Percentiles rank a stretch among this genome's conserved stretches.
phyloP scores from a whole-genome alignment of 1,139 yeast genomes.

The Geotrichum restrictum region DNA sequence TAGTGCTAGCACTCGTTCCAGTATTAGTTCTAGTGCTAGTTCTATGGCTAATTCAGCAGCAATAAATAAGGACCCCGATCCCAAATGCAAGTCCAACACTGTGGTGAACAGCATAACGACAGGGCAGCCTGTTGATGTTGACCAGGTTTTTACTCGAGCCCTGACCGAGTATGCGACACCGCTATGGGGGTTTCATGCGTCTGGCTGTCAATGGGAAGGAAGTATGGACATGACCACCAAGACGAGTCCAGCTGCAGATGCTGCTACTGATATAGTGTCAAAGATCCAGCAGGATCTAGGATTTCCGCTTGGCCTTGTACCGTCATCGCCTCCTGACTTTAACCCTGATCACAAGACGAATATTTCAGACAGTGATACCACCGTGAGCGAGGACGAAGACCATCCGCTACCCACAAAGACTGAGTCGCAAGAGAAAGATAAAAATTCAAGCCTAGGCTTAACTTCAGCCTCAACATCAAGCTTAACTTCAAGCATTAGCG shows the following conservation, averaged over 20 bases:
- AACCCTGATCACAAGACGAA: neutral
- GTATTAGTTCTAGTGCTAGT: too few species aligned
- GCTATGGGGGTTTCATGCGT: conserved; percentile 12
- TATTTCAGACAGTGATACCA: neutral
- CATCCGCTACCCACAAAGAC: too few species aligned
- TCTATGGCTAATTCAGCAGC: too few species aligned
- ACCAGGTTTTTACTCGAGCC: neutral
- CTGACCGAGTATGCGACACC: neutral
- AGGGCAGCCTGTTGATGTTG: neutral
- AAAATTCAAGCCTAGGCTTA: too few species aligned
- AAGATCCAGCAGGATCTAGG: neutral
- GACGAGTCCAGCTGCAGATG: neutral
- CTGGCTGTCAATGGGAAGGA: conserved; percentile 2
- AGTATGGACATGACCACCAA: neutral
- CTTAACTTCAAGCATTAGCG: too few species aligned
- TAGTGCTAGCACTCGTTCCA: too few species aligned
- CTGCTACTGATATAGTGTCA: too few species aligned
- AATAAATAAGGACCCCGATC: too few species aligned
- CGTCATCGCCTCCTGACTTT: neutral
- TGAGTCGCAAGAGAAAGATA: too few species aligned
- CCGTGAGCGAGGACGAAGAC: conserved; percentile 1
- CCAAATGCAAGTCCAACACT: too few species aligned
- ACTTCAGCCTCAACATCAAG: too few species aligned
- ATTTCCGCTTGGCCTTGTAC: neutral
- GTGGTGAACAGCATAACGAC: neutral